Base-by-base conservation (phyloP, 2,329 filamentous ascomycete species). In the Fusarium heterosporum region DNA sequence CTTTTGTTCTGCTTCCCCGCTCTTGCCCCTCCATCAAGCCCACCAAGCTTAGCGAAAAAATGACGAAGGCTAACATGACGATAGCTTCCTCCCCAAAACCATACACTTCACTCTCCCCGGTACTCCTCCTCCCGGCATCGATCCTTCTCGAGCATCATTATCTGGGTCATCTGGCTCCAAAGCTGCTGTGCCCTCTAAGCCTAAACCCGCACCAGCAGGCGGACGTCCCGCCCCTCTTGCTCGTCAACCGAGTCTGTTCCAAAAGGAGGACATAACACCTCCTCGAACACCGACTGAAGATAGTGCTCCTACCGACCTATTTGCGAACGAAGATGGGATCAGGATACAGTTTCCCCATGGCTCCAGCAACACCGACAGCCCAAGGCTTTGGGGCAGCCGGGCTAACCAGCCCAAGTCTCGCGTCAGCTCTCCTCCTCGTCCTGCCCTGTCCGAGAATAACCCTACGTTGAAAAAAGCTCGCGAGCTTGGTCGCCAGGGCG, bases 61-160 rank as follows among this genome's bases (percentile, higher is more conserved):
- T 55, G 53, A 46, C 46, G 49, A 58, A 29, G 13, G 49, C 64
- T 68, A 58, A 73, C 48, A 42, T 51, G 36, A 63, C 40, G 43
- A 68, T 75, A 97, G 94, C 57, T 97, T 97, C 76, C 87, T 97
- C 34, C 95, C 95, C 32, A 94, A 97, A 78, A 98, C 95, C 39
- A 85, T 97, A 74, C 90, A 97, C 78, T 98, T 98, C 78, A 89
- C 90, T 71, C 84, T 92, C 56, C 87, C 87, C 12, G 83, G 84
- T 38, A 84, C 83, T 30, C 81, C 82, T 50, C 79, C 78, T 58
- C 80, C 75, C 64, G 75, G 74, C 61, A 76, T 72, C 68, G 76
- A 76, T 50, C 67, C 61, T 6, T 45, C 69, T 60, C 75, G 71
- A 73, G 64, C 72, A 70, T 64, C 73, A 56, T 29, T 64, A 41